Conservation (phyloP, 2,329 filamentous ascomycete genomes). For the Berkeleyomyces rouxiae region DNA sequence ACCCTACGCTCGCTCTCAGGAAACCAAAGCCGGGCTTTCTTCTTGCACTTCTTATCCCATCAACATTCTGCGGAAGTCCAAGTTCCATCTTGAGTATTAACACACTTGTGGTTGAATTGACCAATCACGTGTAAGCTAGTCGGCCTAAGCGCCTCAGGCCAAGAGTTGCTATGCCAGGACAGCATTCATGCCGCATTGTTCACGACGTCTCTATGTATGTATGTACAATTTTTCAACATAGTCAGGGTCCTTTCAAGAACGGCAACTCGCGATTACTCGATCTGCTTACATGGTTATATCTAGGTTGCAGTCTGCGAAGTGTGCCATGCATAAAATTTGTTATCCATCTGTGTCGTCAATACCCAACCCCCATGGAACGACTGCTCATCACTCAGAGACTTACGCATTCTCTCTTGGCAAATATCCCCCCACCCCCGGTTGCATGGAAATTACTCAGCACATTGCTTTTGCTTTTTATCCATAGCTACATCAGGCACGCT, state of each 20-base stretch:
- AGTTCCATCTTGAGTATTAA: neutral
- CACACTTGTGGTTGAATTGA: neutral
- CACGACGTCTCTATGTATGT: no score
- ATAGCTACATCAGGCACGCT: neutral
- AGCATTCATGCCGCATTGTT: neutral
- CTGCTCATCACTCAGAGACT: neutral
- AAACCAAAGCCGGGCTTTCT: no score
- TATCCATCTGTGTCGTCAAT: neutral
- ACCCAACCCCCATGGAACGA: neutral
- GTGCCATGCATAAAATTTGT: neutral
- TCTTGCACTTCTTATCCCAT: no score
- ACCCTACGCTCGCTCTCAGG: no score
- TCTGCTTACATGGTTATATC: no score
- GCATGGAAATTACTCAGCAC: neutral
- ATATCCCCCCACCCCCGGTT: neutral
- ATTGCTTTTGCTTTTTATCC: neutral
- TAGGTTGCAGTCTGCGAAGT: no score
- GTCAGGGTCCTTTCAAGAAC: no score
- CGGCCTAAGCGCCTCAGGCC: constrained; percentile 1
- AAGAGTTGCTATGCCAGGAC: neutral
- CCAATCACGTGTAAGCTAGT: constrained; percentile 5
- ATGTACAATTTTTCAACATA: no score
- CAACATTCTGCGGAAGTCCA: no score
- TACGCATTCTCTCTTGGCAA: neutral
- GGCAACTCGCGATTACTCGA: no score